Percentiles rank a stretch among this genome's conserved stretches.
phyloP scores from a whole-genome alignment of 2,329 filamentous ascomycete species.

The Penicillium fuscoglaucum region DNA sequence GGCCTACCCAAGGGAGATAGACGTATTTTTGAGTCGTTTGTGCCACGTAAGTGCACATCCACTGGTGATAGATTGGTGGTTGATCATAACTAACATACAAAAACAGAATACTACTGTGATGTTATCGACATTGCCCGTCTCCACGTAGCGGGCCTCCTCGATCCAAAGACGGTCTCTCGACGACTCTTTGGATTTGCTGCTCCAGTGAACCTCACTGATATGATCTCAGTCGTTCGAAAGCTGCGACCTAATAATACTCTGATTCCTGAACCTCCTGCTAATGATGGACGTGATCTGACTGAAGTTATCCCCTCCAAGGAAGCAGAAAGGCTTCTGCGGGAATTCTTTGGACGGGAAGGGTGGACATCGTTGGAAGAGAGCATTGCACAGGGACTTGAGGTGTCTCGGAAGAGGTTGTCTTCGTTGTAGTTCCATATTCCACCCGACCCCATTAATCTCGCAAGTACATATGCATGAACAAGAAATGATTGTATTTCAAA shows the following conservation, averaged over 20 bases:
- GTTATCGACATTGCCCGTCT: slow-evolving; percentile 33
- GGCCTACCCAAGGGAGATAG: slow-evolving; percentile 11
- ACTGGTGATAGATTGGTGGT: not conserved
- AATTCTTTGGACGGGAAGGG: slow-evolving; percentile 28
- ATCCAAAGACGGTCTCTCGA: slow-evolving; percentile 5
- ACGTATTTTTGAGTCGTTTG: not conserved
- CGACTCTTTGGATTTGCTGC: slow-evolving; percentile 12
- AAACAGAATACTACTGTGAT: slow-evolving; percentile 18
- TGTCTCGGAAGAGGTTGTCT: not conserved
- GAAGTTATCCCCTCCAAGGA: slow-evolving; percentile 24
- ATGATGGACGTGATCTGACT: slow-evolving; percentile 28
- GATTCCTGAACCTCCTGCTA: slow-evolving; percentile 32
- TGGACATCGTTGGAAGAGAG: slow-evolving; percentile 34
- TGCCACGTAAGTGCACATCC: not conserved
- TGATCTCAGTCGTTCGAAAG: slow-evolving; percentile 31
- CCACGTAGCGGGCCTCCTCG: slow-evolving; percentile 5
- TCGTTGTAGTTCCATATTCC: not conserved
- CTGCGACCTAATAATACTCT: slow-evolving; percentile 40
- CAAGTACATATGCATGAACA: not conserved
- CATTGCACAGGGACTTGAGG: slow-evolving; percentile 11
- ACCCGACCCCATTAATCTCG: too few relatives aligned
- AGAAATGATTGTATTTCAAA: too few relatives aligned
- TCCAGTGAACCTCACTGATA: slow-evolving; percentile 7
- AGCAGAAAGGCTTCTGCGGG: slow-evolving; percentile 32
- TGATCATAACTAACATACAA: not conserved